These are phyloP conservation scores for Didymella sp. DNA, from an alignment of 2,329 filamentous ascomycete genomes.

Conservation along the genomic window DNA sequence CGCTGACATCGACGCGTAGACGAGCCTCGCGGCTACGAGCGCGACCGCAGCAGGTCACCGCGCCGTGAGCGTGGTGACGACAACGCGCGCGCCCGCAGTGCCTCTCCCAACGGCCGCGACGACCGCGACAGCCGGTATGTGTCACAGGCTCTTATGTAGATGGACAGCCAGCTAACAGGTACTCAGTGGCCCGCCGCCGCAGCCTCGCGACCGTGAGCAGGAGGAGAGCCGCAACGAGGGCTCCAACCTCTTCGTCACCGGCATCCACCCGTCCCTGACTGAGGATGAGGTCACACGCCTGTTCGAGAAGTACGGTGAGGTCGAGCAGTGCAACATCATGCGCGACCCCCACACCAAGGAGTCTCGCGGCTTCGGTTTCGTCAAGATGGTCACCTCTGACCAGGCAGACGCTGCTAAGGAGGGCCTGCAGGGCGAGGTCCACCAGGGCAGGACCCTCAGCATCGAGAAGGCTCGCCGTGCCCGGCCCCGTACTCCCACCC, in stretches of 20 bases:
- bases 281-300: constrained; percentile 92
- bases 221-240: constrained; percentile 89
- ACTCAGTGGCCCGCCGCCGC: constrained; percentile 56
- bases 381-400: constrained; percentile 96
- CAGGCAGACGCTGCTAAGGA: constrained; percentile 97
- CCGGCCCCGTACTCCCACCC: constrained; percentile 92
- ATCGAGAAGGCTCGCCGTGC: constrained; percentile 98
- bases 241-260: constrained; percentile 98
- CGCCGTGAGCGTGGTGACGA: constrained; percentile 57
- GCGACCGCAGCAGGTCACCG: constrained; percentile 71
- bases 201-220: constrained; percentile 66
- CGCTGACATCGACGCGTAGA: constrained; percentile 49
- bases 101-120: constrained; percentile 68
- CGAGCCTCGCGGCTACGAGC: constrained; percentile 68
- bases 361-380: constrained; percentile 97
- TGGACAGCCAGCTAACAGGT: constrained; percentile 25
- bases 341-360: constrained; percentile 97
- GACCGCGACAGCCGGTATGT: constrained; percentile 58
- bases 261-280: constrained; percentile 89
- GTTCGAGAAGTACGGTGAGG: constrained; percentile 98
- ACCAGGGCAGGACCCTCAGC: constrained; percentile 94
- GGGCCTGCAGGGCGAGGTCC: constrained; percentile 90
- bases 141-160: not conserved
- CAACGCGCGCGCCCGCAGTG: constrained; percentile 67
- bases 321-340: constrained; percentile 99